A percentile compares a stretch with the other conserved stretches of the same genome.
These are phyloP conservation scores for Neopestalotiopsis clavispora DNA, from an alignment of 2,329 filamentous ascomycete genomes.

Conservation along the genomic window DNA sequence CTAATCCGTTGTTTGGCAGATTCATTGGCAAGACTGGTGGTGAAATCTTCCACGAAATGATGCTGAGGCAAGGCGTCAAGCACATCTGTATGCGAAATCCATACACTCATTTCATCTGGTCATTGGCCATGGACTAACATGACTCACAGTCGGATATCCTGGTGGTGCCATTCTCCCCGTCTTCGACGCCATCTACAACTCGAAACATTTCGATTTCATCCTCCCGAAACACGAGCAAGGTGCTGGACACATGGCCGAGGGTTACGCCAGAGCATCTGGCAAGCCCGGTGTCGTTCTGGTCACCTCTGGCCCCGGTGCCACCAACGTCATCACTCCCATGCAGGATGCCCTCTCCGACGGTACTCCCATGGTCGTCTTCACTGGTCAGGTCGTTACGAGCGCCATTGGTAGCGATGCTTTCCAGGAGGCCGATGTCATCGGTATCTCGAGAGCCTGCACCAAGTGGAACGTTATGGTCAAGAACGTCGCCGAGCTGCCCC, in stretches of 20 bases:
- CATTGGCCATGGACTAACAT: conserved; percentile 19
- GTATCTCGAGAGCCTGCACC: conserved; percentile 92
- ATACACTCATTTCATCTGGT: neutral
- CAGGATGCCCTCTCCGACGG: conserved; percentile 95
- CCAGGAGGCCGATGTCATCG: conserved; percentile 93
- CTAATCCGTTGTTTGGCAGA: conserved; percentile 42
- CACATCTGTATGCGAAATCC: conserved; percentile 77
- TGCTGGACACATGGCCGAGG: conserved; percentile 97
- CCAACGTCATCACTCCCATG: conserved; percentile 95
- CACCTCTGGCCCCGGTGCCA: conserved; percentile 94
- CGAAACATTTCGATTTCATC: conserved; percentile 93
- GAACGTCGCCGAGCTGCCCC: conserved; percentile 88
- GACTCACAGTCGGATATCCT: conserved; percentile 76
- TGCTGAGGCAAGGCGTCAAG: conserved; percentile 90
- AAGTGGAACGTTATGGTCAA: conserved; percentile 99
- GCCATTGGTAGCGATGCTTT: conserved; percentile 96
- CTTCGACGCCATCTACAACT: conserved; percentile 99
- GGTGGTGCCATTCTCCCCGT: conserved; percentile 96
- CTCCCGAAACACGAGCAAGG: conserved; percentile 96
- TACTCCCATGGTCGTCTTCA: conserved; percentile 94
- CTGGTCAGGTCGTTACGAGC: conserved; percentile 86
- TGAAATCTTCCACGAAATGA: conserved; percentile 99
- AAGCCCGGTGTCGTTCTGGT: conserved; percentile 96
- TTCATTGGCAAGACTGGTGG: conserved; percentile 96
- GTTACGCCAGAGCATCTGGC: conserved; percentile 91